Conservation (phyloP, 2,329 filamentous ascomycete species). For the Colletotrichum acutatum region DNA sequence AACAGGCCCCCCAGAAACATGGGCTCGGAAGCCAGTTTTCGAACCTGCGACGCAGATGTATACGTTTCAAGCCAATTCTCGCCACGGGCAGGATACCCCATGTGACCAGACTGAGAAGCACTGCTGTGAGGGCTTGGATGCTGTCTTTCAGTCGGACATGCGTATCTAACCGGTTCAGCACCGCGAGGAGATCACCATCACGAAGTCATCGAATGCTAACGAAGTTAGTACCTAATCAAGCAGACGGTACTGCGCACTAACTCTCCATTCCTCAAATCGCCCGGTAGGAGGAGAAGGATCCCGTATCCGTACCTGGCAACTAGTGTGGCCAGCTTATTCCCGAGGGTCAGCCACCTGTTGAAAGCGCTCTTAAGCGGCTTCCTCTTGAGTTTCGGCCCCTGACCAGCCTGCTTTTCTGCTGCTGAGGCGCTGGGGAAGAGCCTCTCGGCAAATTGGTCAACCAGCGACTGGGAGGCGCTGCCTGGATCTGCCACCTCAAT, state of each 20-base stretch:
- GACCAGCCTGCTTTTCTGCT: background rate
- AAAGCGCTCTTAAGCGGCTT: background rate
- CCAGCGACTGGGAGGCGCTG: background rate
- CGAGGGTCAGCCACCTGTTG: background rate
- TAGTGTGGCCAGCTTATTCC: background rate
- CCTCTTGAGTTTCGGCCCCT: background rate
- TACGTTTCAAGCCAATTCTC: background rate
- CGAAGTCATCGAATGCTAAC: background rate
- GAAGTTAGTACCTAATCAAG: background rate
- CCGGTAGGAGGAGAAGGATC: background rate
- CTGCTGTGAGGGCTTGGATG: background rate
- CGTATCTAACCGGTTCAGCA: background rate
- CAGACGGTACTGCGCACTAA: background rate
- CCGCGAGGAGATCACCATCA: background rate
- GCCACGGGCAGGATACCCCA: background rate
- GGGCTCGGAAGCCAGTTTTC: background rate
- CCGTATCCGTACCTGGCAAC: background rate
- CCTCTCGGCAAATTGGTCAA: background rate
- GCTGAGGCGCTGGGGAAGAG: background rate
- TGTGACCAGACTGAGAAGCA: background rate
- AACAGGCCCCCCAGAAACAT: background rate
- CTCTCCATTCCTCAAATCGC: background rate
- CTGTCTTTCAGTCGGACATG: background rate
- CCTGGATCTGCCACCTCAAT: background rate
- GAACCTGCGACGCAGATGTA: background rate